A percentile compares a stretch with the other conserved stretches of the same genome.
Conservation (phyloP, 1,284 basidiomycete species). For the Mrakiaceae sp. region DNA sequence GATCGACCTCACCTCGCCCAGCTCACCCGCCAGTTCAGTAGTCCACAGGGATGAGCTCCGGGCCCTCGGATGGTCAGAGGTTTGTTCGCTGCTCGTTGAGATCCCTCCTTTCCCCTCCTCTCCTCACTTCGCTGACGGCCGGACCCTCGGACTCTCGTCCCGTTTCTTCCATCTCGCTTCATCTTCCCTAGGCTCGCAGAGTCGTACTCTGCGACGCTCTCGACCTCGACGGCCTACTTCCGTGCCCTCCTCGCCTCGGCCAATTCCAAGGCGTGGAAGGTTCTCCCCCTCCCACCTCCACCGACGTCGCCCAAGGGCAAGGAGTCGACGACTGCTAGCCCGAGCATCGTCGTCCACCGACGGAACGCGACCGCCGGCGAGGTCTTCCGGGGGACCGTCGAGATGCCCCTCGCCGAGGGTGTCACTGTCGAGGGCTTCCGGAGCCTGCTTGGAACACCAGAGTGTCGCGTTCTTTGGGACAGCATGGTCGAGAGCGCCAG, state of each 20-base stretch:
- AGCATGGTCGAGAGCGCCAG: slow-evolving; percentile 77
- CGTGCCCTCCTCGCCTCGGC: slow-evolving; percentile 33
- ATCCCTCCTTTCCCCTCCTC: neutral
- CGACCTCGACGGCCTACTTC: slow-evolving; percentile 30
- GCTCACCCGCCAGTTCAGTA: too few relatives aligned
- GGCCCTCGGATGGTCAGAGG: too few relatives aligned
- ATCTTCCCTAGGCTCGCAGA: neutral
- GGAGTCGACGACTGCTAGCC: slow-evolving; percentile 23
- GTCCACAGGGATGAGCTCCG: too few relatives aligned
- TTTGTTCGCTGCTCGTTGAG: neutral
- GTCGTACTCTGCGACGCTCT: slow-evolving; percentile 21
- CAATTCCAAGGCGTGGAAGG: slow-evolving; percentile 34
- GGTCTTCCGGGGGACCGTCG: slow-evolving; percentile 70
- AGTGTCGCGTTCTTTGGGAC: slow-evolving; percentile 78
- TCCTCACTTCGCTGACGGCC: neutral
- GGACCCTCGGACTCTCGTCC: neutral
- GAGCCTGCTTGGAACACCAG: slow-evolving; percentile 69
- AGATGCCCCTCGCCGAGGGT: slow-evolving; percentile 51
- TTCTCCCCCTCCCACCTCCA: slow-evolving; percentile 23
- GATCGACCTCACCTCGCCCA: too few relatives aligned
- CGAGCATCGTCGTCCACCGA: slow-evolving; percentile 36
- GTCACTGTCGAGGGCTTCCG: slow-evolving; percentile 67
- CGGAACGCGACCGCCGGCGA: slow-evolving; percentile 47
- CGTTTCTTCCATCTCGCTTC: neutral
- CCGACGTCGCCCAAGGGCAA: slow-evolving; percentile 18